Evolutionary conservation across 2,329 filamentous ascomycete species (phyloP).

Genomic region (Thelonectria rubi): DNA sequence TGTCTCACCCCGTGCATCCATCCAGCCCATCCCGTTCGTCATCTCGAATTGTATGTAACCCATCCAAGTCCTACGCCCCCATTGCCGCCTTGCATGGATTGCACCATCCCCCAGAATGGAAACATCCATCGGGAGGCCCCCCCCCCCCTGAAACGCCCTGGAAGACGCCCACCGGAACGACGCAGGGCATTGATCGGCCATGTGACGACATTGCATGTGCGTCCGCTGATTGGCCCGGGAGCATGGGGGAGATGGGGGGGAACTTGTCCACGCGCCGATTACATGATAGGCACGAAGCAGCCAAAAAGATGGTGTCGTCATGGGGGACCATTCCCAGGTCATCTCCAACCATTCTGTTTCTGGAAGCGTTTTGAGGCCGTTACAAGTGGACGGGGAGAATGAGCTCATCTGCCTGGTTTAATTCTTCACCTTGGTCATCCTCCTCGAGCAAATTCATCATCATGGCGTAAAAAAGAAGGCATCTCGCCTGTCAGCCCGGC

Average conservation of each 20-base stretch:
- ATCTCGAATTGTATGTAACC: not conserved
- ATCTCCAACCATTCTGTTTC: not conserved
- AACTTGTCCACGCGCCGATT: constrained; percentile 19
- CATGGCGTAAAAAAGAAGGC: not conserved
- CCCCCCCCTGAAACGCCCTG: not conserved
- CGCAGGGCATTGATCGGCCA: constrained; percentile 19
- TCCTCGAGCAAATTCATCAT: not conserved
- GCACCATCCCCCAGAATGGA: not conserved
- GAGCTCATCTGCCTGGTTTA: constrained; percentile 11
- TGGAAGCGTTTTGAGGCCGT: not conserved
- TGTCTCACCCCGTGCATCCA: not conserved
- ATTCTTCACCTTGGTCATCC: not conserved
- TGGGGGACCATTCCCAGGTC: not conserved
- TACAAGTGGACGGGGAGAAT: not conserved
- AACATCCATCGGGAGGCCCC: not conserved
- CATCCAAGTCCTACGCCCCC: not conserved
- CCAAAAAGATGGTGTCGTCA: constrained; percentile 24
- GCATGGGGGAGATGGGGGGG: constrained; percentile 14
- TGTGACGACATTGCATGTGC: constrained; percentile 10
- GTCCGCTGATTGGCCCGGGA: constrained; percentile 10
- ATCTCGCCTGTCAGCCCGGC: constrained; percentile 28
- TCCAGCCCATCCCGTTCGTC: not conserved
- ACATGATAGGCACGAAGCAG: constrained; percentile 17
- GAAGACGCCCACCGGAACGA: constrained; percentile 8
- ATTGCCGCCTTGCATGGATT: not conserved